Evolutionary conservation across 768 basidiomycete genomes (phyloP), one percentile per base, ranked within the genome.

Genomic region (Serendipita indica): DNA sequence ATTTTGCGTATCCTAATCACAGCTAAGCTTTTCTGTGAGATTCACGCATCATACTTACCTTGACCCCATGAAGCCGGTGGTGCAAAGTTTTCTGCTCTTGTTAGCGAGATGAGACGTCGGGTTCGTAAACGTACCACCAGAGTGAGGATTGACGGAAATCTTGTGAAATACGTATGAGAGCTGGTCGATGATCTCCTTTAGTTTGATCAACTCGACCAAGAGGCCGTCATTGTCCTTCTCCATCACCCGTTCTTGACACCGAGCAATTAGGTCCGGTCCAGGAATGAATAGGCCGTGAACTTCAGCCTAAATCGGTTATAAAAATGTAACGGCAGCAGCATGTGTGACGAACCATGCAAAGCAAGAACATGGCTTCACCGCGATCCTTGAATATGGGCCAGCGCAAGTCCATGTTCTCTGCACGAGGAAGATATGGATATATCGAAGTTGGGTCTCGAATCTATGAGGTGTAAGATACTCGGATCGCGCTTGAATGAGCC

Each of bases 351-450:
- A 43, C 41, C 41, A 43, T 43, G 41, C 41, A 43, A 6, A 43
- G 16, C 16, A 43, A 43, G 41, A 43, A 43, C 41, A 43, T 43
- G 18, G 41, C 41, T n/a, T 43, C 41, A 7, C 41, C 41, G 5
- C 41, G 41, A n/a, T 43, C 41, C 18, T 43, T 43, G 41, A 43
- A 43, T n/a, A 43, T 43, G 5, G 41, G 41, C 41, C 41, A 43
- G 7, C 41, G 41, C 18, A 43, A 25, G 16, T 43, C 41, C 41
- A 43, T 43, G 27, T 43, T 43, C 27, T 43, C 41, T n/a, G 41
- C 41, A 7, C 41, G 41, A 7, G 41, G 41, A n/a, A 43, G 41
- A 43, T 43, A 43, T 6, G 41, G 41, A 25, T 43, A n/a, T 7
- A 43, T n/a, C 6, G 41, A 43, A 5, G 41, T 43, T 18, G 41